Evolutionary conservation across 2,329 filamentous ascomycete species (phyloP).

Genomic region (Fusarium dlaminii): DNA sequence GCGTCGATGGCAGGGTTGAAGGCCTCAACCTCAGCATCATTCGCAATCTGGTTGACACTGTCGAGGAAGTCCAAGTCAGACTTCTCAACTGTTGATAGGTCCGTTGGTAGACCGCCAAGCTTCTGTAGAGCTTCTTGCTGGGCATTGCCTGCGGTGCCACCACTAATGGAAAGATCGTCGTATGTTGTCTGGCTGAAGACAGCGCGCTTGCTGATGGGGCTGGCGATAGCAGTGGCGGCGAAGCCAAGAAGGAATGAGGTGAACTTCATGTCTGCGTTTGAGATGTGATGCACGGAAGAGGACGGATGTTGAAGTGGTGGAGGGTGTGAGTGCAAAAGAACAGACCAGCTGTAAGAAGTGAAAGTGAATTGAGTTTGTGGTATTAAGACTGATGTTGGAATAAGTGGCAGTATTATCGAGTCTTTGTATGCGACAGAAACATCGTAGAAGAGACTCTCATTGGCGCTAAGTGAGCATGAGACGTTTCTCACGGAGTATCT

Average conservation of each 20-base stretch:
- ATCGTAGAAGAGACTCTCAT: fast-evolving
- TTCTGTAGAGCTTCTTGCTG: slow-evolving; percentile 54
- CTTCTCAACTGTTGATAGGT: slow-evolving; percentile 55
- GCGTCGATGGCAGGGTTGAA: slow-evolving; percentile 65
- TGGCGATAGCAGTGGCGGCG: slow-evolving; percentile 41
- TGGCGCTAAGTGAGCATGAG: not conserved
- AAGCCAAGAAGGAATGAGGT: slow-evolving; percentile 43
- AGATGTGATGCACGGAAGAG: not conserved
- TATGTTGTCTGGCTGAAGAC: slow-evolving; percentile 51
- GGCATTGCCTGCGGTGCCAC: slow-evolving; percentile 57
- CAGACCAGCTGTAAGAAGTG: not conserved
- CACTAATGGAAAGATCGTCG: slow-evolving; percentile 58
- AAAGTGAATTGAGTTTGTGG: not conserved
- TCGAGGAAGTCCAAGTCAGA: slow-evolving; percentile 60
- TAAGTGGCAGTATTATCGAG: not conserved
- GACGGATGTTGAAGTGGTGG: not conserved
- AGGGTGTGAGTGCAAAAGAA: not conserved
- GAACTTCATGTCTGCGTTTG: slow-evolving; percentile 48
- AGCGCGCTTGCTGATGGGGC: slow-evolving; percentile 42
- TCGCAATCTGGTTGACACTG: slow-evolving; percentile 61
- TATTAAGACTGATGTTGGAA: not conserved
- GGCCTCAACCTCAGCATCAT: slow-evolving; percentile 61
- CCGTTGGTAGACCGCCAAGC: slow-evolving; percentile 49
- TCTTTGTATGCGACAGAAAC: not conserved
- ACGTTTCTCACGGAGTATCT: not conserved